These are phyloP conservation scores for Terfezia boudieri DNA, from an alignment of 495 filamentous ascomycete genomes.

Conservation along the genomic window DNA sequence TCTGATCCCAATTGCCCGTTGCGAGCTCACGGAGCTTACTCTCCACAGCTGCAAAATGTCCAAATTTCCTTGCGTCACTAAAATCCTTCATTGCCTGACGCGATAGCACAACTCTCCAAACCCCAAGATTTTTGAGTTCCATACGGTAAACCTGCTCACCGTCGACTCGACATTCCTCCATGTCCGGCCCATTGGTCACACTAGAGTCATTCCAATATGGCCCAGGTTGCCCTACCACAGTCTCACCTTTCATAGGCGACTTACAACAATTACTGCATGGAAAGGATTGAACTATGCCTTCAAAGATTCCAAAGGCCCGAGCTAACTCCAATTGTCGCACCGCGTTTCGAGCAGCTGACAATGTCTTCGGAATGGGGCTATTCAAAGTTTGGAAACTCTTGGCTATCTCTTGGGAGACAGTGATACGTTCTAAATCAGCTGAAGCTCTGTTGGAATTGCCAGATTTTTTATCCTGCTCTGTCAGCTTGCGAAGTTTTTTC, in stretches of 20 bases:
- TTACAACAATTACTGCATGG: background rate
- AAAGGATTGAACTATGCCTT: background rate
- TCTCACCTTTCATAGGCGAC: background rate
- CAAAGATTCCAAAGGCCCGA: background rate
- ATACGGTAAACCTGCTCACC: background rate
- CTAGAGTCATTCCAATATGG: too few species aligned
- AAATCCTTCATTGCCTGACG: conserved; percentile 17
- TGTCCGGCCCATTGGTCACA: too few species aligned
- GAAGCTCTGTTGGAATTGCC: background rate
- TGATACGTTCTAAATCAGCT: background rate
- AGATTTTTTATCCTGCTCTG: background rate
- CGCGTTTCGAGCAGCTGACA: background rate
- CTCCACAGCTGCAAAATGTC: conserved; percentile 1
- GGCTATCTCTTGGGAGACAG: background rate
- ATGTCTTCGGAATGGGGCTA: background rate
- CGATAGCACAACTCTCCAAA: conserved; percentile 25
- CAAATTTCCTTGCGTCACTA: background rate
- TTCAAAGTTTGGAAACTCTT: too few species aligned
- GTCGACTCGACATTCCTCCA: background rate
- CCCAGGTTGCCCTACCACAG: too few species aligned
- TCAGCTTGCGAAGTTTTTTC: too few species aligned
- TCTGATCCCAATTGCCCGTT: conserved; percentile 16
- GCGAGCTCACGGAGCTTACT: conserved; percentile 18
- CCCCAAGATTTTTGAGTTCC: conserved; percentile 9
- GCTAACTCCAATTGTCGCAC: background rate